Evolutionary conservation across 1,139 yeast genomes (phyloP), one percentile per base, ranked within the genome.

Genomic region (Kurtzmaniella quercitrusa): DNA sequence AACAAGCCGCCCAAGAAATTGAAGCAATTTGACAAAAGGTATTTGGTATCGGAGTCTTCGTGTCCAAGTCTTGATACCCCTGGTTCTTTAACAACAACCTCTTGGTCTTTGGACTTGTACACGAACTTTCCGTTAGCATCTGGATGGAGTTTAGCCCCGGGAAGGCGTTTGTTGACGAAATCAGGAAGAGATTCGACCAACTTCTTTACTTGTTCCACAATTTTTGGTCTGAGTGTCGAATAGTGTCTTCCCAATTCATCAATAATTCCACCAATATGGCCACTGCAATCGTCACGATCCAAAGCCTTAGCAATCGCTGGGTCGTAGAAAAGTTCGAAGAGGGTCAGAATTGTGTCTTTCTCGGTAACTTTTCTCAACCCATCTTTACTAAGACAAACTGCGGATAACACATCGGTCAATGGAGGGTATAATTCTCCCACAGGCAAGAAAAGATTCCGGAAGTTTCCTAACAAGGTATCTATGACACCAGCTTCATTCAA

Each of bases 221-320:
- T 79, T 0, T 66, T 57, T 0, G 85, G 82, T 44, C 86, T 81
- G 46, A 90, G 69, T 1, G 75, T 77, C 1, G 95, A 84, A 55
- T 88, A 88, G 58, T 91, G 97, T 54, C 96, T 76, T 7, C 89
- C 83, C 42, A 91, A 66, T 52, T 88, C 95, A 57, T 91, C 96
- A 54, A 90, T 73, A 0, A 86, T 75, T 33, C 78, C 69, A 0
- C 96, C 96, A 24, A 88, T 59, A 44, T 66, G 73, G 17, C 71
- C 70, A 12, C 77, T 71, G 54, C 69, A 72, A 49, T 81, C 87
- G 1, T 65, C 51, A 24, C 58, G 57, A 7, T 65, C 60, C 44
- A 70, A 51, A 37, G 63, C 68, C 49, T 75, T 76, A 8, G 90
- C 81, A 49, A 71, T 68, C 4, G 68, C 68, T 4, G 71, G 59